These are phyloP conservation scores for Hypoxylon rickii DNA, from an alignment of 495 filamentous ascomycete species.

Conservation along the genomic window DNA sequence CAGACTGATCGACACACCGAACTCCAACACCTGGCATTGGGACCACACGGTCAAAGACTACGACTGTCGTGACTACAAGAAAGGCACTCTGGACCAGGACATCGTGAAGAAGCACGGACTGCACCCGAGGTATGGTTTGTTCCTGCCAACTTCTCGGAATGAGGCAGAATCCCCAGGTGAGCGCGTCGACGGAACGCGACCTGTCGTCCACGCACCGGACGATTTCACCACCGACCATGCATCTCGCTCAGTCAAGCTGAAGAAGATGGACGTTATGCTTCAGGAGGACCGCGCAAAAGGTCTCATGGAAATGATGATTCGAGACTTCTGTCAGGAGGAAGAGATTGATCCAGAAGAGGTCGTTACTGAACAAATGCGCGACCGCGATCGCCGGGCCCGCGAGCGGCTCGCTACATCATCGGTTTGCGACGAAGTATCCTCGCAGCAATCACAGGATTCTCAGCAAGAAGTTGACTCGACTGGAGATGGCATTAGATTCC, in stretches of 20 bases:
- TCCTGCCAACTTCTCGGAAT: constrained; percentile 45
- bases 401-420: constrained; percentile 15
- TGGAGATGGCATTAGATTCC: constrained; percentile 2
- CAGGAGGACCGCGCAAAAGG: constrained; percentile 24
- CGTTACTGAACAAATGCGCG: constrained; percentile 38
- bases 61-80: constrained; percentile 46
- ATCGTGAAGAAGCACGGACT: constrained; percentile 48
- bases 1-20: constrained; percentile 46
- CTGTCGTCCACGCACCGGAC: constrained; percentile 44
- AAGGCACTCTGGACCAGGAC: constrained; percentile 46
- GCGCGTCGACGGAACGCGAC: constrained; percentile 40
- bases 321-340: constrained; percentile 37
- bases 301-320: constrained; percentile 24
- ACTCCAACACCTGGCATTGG: constrained; percentile 47
- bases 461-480: constrained; percentile 4
- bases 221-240: constrained; percentile 40
- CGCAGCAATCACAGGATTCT: background rate
- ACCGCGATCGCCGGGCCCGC: constrained; percentile 34
- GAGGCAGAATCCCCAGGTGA: constrained; percentile 40
- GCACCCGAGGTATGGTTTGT: constrained; percentile 49
- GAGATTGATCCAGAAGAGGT: constrained; percentile 43
- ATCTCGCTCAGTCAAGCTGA: constrained; percentile 45
- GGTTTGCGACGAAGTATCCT: constrained; percentile 34
- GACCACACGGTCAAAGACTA: constrained; percentile 48
- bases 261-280: constrained; percentile 38